phyloP scores from a whole-genome alignment of 768 basidiomycete species.

The Trametes cubensis region DNA sequence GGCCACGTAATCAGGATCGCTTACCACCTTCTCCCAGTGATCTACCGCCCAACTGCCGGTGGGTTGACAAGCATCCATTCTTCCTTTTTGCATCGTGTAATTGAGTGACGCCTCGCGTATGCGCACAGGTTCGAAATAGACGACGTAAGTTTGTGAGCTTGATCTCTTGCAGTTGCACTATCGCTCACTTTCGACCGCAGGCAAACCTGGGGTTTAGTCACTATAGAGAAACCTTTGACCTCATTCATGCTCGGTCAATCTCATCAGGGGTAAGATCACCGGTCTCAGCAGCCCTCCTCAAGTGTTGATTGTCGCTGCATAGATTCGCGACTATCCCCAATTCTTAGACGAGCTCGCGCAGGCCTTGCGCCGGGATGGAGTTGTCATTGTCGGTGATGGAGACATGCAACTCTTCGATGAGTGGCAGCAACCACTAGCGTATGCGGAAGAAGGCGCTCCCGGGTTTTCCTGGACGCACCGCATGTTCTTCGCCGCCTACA shows the following conservation, averaged over 20 bases:
- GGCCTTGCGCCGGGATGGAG: conserved; percentile 36
- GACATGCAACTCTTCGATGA: conserved; percentile 40
- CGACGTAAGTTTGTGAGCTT: conserved; percentile 31
- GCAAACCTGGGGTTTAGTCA: conserved; percentile 40
- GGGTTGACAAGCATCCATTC: conserved; percentile 12
- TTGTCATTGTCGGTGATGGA: conserved; percentile 36
- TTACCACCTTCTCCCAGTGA: conserved; percentile 19
- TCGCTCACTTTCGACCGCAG: conserved; percentile 21
- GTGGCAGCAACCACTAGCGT: conserved; percentile 30
- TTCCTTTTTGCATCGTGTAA: not conserved
- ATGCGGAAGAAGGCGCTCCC: conserved; percentile 27
- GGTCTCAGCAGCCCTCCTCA: not conserved
- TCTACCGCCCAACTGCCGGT: conserved; percentile 37
- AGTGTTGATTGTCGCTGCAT: not conserved
- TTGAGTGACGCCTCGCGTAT: not conserved
- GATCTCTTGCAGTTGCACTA: not conserved
- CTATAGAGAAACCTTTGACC: conserved; percentile 35
- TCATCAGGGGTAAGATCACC: conserved; percentile 31
- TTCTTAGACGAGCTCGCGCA: conserved; percentile 33
- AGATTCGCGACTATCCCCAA: conserved; percentile 37
- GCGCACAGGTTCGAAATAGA: conserved; percentile 38
- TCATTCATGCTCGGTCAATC: conserved; percentile 38
- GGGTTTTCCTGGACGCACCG: conserved; percentile 34
- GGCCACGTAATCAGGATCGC: not conserved
- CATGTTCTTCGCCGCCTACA: conserved; percentile 37